A percentile compares a stretch with the other conserved stretches of the same genome.
phyloP scores from a whole-genome alignment of 169 alveolate genomes.

The Sarcocystis neurona region DNA sequence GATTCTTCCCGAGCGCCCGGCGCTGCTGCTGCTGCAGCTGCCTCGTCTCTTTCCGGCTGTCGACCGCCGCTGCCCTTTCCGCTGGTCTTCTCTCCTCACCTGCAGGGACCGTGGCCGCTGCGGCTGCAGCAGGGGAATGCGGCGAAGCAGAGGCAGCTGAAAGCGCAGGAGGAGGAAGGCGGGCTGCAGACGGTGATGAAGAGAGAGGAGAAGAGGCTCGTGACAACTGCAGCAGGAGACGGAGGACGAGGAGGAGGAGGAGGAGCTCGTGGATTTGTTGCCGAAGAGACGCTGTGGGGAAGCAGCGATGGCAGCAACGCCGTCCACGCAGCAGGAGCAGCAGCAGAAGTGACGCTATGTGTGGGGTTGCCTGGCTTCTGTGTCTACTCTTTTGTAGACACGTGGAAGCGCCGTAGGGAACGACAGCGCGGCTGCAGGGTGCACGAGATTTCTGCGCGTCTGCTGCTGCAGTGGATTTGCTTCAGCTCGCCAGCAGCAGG shows the following conservation, averaged over 20 bases:
- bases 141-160: no score
- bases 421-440: neutral
- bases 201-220: no score
- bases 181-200: no score
- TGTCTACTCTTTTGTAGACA: neutral
- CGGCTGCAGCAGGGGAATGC: no score
- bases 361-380: constrained; percentile 27
- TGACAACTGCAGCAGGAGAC: no score
- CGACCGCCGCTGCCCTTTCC: neutral
- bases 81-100: neutral
- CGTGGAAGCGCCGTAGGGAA: constrained; percentile 14
- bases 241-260: no score
- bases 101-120: neutral
- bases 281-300: no score
- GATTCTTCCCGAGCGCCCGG: no score
- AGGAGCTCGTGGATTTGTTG: no score
- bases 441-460: constrained; percentile 7
- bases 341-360: constrained; percentile 17
- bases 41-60: neutral
- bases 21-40: no score
- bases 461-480: neutral
- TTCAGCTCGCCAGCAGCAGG: neutral
- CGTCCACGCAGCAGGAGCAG: neutral
- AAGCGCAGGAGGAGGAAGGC: no score
- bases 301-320: no score